Conservation (phyloP, 108 stramenopile species). For the Conticribra guillardii region DNA sequence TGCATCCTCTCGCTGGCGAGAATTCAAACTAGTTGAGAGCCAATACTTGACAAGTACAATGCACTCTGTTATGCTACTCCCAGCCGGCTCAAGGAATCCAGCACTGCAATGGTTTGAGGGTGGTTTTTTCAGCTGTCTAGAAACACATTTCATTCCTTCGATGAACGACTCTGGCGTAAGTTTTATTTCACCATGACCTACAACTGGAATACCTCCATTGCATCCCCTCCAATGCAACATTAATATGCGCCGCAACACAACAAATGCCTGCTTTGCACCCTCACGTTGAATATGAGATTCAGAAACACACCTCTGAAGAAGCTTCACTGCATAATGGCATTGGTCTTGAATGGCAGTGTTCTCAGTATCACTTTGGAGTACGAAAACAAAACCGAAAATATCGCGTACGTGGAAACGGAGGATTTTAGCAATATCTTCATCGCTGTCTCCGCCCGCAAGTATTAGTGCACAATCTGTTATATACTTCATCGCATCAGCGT, state of each 20-base stretch:
- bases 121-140: constrained; percentile 30
- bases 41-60: constrained; percentile 54
- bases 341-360: constrained; percentile 14
- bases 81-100: constrained; percentile 34
- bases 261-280: constrained; percentile 36
- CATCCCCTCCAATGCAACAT: constrained; percentile 32
- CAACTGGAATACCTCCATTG: constrained; percentile 38
- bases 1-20: constrained; percentile 38
- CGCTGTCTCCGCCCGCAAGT: constrained; percentile 19
- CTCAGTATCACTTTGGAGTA: constrained; percentile 24
- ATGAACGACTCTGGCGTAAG: constrained; percentile 30
- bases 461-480: constrained; percentile 31
- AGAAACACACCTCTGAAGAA: constrained; percentile 38
- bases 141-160: constrained; percentile 47
- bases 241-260: constrained; percentile 42
- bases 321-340: constrained; percentile 28
- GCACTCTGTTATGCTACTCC: constrained; percentile 63
- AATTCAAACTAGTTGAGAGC: constrained; percentile 40
- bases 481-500: constrained; percentile 17
- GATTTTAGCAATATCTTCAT: constrained; percentile 47
- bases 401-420: constrained; percentile 44
- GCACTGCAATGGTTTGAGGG: constrained; percentile 20
- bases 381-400: constrained; percentile 37
- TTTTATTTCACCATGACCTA: constrained; percentile 22
- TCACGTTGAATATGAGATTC: constrained; percentile 33